Percentiles rank a stretch among this genome's conserved stretches.
phyloP scores from a whole-genome alignment of 768 basidiomycete genomes.

The Termitomyces sp. region DNA sequence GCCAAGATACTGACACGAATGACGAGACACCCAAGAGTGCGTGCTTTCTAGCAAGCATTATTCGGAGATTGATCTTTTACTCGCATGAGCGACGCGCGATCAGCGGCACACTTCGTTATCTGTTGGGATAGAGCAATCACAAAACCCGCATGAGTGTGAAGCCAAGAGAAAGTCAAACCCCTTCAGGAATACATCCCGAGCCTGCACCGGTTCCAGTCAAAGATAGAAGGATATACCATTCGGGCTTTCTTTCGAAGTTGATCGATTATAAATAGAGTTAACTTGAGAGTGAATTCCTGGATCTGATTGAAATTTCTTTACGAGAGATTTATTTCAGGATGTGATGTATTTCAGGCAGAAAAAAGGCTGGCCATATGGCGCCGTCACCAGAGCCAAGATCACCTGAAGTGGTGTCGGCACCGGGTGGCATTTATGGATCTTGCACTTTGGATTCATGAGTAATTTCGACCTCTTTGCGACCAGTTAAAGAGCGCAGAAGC shows the following conservation, averaged over 20 bases:
- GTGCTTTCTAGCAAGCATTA: neutral
- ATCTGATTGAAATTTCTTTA: too few species aligned
- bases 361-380: neutral
- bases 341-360: neutral
- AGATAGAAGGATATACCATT: neutral
- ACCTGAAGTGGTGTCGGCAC: neutral
- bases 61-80: neutral
- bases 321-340: too few species aligned
- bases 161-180: neutral
- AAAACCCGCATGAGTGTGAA: neutral
- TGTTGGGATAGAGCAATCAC: neutral
- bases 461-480: neutral
- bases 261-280: neutral
- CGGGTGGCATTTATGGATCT: neutral
- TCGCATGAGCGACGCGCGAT: neutral
- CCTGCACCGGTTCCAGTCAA: neutral
- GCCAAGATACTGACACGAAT: slow-evolving; percentile 11
- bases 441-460: neutral
- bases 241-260: neutral
- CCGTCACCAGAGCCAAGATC: neutral
- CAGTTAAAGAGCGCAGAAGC: neutral
- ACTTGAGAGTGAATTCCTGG: too few species aligned
- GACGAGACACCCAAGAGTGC: neutral
- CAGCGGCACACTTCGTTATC: neutral
- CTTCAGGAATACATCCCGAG: neutral